Conservation (phyloP, 805 yeast species). For the Sugiyamaella qingdaonensis region DNA sequence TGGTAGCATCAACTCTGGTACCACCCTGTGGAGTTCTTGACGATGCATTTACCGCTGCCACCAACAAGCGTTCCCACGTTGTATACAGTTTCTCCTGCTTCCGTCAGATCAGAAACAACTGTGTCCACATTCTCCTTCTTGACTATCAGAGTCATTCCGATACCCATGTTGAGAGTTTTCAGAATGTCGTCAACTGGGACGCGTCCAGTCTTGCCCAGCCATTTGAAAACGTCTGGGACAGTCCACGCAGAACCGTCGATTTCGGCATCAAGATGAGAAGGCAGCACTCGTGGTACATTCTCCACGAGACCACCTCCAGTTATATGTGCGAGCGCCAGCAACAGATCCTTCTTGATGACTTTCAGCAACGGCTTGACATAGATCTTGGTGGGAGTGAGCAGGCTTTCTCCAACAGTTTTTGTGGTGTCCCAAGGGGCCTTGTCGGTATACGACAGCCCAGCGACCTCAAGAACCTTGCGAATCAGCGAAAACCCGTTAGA, state of each 20-base stretch:
- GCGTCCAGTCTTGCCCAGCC: constrained; percentile 89
- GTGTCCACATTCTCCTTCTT: constrained; percentile 59
- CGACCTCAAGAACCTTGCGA: constrained; percentile 81
- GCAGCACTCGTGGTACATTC: constrained; percentile 92
- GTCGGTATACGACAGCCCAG: constrained; percentile 65
- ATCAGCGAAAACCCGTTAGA: constrained; percentile 95
- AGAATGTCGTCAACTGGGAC: constrained; percentile 81
- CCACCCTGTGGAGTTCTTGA: constrained; percentile 32
- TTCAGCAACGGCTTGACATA: constrained; percentile 88
- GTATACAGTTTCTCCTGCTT: constrained; percentile 72
- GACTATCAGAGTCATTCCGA: constrained; percentile 93
- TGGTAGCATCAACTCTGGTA: constrained; percentile 23
- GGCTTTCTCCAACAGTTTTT: constrained; percentile 75
- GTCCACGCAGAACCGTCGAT: constrained; percentile 79
- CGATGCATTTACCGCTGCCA: constrained; percentile 40
- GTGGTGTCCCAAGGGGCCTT: constrained; percentile 79
- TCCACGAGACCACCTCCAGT: constrained; percentile 99
- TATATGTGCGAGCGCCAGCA: constrained; percentile 91
- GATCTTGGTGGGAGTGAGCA: constrained; percentile 85
- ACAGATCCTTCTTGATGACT: constrained; percentile 58
- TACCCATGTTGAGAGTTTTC: constrained; percentile 92
- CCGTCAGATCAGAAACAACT: constrained; percentile 49
- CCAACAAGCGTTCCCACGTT: constrained; percentile 55
- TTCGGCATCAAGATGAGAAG: constrained; percentile 69
- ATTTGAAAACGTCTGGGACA: constrained; percentile 83